Evolutionary conservation across 176 grass and related monocot genomes (phyloP).

Genomic region (Triticum turgidum): DNA sequence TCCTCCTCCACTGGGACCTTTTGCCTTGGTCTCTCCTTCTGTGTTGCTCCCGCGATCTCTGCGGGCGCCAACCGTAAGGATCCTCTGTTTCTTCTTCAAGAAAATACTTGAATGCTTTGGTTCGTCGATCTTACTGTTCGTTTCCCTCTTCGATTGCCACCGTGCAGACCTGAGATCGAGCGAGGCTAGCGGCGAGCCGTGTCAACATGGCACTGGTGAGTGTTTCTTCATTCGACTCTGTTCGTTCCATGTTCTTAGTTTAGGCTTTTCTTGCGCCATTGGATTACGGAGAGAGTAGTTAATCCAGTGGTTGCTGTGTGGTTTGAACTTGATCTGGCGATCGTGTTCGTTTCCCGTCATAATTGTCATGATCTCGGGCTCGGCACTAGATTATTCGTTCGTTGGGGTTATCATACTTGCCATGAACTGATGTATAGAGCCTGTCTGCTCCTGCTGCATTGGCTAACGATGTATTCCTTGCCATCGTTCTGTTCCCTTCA

Average conservation of each 20-base stretch:
- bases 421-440: not conserved
- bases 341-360: not conserved
- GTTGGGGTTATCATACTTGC: not conserved
- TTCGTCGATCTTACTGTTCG: not conserved
- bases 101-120: not conserved
- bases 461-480: not conserved
- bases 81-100: not conserved
- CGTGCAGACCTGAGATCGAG: constrained; percentile 22
- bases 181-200: not conserved
- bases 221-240: not conserved
- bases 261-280: not conserved
- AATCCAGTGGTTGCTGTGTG: not conserved
- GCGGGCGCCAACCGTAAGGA: not conserved
- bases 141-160: not conserved
- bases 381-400: not conserved
- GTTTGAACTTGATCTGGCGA: not conserved
- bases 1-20: constrained; percentile 1
- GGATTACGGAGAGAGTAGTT: not conserved
- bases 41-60: not conserved
- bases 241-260: not conserved
- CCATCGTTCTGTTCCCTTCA: not conserved
- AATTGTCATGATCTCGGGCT: not conserved
- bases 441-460: not conserved
- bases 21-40: not conserved
- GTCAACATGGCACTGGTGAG: constrained; percentile 40